Percentiles rank a stretch among this genome's conserved stretches.
Evolutionary conservation across 2,329 filamentous ascomycete species (phyloP).

Genomic region (Neonectria punicea): DNA sequence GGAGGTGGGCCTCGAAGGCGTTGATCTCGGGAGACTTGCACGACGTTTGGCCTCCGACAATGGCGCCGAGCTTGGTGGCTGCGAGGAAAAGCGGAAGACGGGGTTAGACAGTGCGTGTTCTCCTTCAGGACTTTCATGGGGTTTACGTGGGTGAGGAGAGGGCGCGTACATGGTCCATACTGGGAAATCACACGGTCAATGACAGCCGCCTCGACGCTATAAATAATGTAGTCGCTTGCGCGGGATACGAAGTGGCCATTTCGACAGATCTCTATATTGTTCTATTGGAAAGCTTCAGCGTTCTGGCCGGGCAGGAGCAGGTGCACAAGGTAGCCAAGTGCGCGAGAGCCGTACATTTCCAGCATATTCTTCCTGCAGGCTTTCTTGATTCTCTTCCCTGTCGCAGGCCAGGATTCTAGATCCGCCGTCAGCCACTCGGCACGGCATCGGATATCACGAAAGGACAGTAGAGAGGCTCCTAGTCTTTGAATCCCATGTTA

Average conservation of each 20-base stretch:
- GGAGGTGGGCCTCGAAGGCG: conserved; percentile 90
- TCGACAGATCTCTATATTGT: conserved; percentile 85
- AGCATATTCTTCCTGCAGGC: conserved; percentile 82
- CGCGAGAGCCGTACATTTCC: conserved; percentile 75
- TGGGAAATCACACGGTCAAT: conserved; percentile 88
- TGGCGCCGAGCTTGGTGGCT: conserved; percentile 95
- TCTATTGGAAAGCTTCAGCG: conserved; percentile 68
- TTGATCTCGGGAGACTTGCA: conserved; percentile 97
- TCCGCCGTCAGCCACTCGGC: conserved; percentile 44
- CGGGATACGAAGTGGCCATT: conserved; percentile 97
- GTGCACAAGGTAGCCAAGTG: conserved; percentile 40
- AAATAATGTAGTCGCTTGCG: conserved; percentile 98
- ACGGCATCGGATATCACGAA: conserved; percentile 23
- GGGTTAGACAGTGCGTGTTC: conserved; percentile 8
- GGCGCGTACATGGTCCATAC: conserved; percentile 85
- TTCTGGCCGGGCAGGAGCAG: conserved; percentile 39
- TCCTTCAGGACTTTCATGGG: not conserved
- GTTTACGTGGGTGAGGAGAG: conserved; percentile 12
- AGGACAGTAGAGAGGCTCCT: conserved; percentile 22
- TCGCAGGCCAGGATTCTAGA: conserved; percentile 94
- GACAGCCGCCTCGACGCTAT: conserved; percentile 94
- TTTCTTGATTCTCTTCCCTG: conserved; percentile 86
- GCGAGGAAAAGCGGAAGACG: conserved; percentile 20
- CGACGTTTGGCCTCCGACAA: conserved; percentile 97
- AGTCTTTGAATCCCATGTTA: conserved; percentile 37